A percentile compares a stretch with the other conserved stretches of the same genome.
These are phyloP conservation scores for Entonaema liquescens DNA, from an alignment of 495 filamentous ascomycete genomes.

Conservation along the genomic window DNA sequence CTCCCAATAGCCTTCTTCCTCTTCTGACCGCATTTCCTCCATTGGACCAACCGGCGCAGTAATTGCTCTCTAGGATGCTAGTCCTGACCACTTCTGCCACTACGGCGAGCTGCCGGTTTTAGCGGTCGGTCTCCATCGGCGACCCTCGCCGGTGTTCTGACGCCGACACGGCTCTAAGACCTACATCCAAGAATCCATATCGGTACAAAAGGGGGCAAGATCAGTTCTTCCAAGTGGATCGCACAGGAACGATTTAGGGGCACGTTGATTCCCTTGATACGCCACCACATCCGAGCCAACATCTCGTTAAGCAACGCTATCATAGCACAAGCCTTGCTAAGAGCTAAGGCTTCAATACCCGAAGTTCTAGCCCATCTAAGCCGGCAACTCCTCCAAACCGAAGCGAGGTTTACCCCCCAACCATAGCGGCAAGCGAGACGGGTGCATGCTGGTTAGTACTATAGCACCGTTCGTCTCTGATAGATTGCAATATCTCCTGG, in stretches of 20 bases:
- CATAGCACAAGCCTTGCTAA: constrained; percentile 22
- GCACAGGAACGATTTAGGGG: constrained; percentile 20
- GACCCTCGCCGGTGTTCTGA: constrained; percentile 33
- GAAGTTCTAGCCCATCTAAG: constrained; percentile 26
- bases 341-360: neutral
- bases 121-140: constrained; percentile 41
- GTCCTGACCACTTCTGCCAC: constrained; percentile 7
- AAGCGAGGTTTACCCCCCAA: constrained; percentile 9
- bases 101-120: constrained; percentile 44
- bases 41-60: constrained; percentile 11
- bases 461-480: constrained; percentile 5
- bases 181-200: constrained; percentile 19
- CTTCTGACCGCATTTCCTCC: constrained; percentile 35
- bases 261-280: constrained; percentile 19
- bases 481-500: constrained; percentile 3
- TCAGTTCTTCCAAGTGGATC: constrained; percentile 22
- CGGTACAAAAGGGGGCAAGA: constrained; percentile 25
- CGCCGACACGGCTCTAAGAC: constrained; percentile 38
- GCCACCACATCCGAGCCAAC: constrained; percentile 27
- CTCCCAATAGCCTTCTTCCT: constrained; percentile 13
- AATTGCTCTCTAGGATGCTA: constrained; percentile 19
- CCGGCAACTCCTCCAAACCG: neutral
- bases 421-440: constrained; percentile 13
- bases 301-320: constrained; percentile 19
- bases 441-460: constrained; percentile 6